Base-by-base conservation (phyloP, 2,329 filamentous ascomycete species). In the Fusarium sp. region DNA sequence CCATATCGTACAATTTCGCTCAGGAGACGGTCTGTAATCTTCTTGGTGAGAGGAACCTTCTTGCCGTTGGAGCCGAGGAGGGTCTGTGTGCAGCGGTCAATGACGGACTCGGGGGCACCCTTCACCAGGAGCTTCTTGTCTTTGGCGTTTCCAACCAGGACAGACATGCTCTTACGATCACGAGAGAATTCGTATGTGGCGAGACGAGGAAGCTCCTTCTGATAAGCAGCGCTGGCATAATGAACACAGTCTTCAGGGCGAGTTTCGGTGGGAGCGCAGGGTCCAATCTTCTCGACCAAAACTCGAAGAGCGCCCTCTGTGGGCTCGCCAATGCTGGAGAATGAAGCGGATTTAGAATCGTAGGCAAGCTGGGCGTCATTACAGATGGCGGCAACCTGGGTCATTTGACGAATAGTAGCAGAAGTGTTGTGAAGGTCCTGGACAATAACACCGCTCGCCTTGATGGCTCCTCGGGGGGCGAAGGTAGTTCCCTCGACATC, bases 111-210 rank as follows among this genome's bases (percentile, higher is more conserved):
- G 7, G 96, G 96, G 20, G 96, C 96, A 73, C 96, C 96, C 82
- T 99, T 99, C 69, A 99, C 94, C 47, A 99, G 86, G 12, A 99
- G 89, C 77, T 91, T 94, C 81, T 96, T 88, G 51, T 88, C 80
- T 48, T 85, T 83, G 56, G 87, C 90, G 54, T 86, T 85, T 68
- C 91, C 86, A 65, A 96, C 93, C 60, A 98, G 83, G 34, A 99
- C 96, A 46, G 96, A 99, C 96, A 99, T 99, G 80, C 95, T 98
- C 88, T 99, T 99, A 66, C 96, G 89, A 79, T 99, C 96, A 73
- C 96, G 90, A 2, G 96, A 98, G 81, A 99, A 99, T 77, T 99
- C 96, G 73, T 93, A 99, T 12, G 94, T 97, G 10, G 94, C 91
- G 56, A 97, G 85, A 40, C 91, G 89, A 51, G 89, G 88, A 48